These are phyloP conservation scores for Lycium barbarum DNA, from an alignment of 257 asterid genomes.

Conservation along the genomic window DNA sequence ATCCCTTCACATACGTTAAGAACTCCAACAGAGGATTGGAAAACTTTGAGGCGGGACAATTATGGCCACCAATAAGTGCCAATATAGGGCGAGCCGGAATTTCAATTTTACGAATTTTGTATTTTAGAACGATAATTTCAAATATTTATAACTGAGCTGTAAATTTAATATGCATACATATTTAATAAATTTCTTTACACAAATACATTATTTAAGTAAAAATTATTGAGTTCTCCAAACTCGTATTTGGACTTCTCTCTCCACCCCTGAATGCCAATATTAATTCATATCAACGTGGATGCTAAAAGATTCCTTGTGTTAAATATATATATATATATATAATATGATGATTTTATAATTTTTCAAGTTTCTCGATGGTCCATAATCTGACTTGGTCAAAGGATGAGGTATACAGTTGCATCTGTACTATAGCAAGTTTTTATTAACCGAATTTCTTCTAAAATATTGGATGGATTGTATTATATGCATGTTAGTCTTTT, in stretches of 20 bases:
- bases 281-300: constrained; percentile 28
- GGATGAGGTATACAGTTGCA: constrained; percentile 28
- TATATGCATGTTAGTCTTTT: not conserved
- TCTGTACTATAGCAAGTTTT: not conserved
- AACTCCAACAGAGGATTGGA: constrained; percentile 24
- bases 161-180: no score
- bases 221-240: no score
- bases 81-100: no score
- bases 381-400: constrained; percentile 28
- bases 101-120: no score
- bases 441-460: not conserved
- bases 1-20: constrained; percentile 23
- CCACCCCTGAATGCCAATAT: not conserved
- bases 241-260: no score
- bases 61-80: not conserved
- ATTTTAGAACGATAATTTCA: no score
- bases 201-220: no score
- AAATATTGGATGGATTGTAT: not conserved
- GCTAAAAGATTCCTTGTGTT: constrained; percentile 34
- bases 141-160: no score
- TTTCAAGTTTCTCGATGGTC: constrained; percentile 20
- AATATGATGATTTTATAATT: not conserved
- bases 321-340: not conserved
- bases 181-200: no score
- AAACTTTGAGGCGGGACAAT: not conserved